These are phyloP conservation scores for Rosa persica DNA, from an alignment of 306 rosid genomes.

Conservation along the genomic window DNA sequence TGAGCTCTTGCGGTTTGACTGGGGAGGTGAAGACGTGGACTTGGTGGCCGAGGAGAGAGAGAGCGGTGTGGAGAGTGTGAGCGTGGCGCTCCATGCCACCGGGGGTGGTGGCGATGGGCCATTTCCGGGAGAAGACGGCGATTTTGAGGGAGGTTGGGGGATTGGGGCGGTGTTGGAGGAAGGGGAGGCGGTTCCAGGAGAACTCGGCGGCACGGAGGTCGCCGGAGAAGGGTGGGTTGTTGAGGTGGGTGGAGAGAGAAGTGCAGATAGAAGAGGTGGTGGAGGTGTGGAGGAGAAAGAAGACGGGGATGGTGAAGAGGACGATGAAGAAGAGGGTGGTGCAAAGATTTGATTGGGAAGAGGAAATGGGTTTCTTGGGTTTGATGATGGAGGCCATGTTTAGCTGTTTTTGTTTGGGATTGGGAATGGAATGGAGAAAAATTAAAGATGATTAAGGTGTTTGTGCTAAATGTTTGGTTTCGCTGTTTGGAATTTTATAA, in stretches of 20 bases:
- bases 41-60: conserved; percentile 75
- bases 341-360: conserved; percentile 53
- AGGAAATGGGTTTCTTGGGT: conserved; percentile 41
- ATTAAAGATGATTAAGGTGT: too few species aligned
- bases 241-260: conserved; percentile 32
- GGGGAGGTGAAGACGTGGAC: conserved; percentile 91
- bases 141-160: conserved; percentile 47
- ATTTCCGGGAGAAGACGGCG: conserved; percentile 89
- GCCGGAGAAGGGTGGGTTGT: conserved; percentile 54
- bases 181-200: conserved; percentile 78
- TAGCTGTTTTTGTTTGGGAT: neutral
- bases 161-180: conserved; percentile 36
- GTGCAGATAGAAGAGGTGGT: conserved; percentile 62
- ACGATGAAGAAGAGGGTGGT: conserved; percentile 67
- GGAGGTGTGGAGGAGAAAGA: conserved; percentile 61
- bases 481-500: conserved; percentile 21
- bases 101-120: conserved; percentile 81
- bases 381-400: conserved; percentile 64
- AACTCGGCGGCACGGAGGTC: conserved; percentile 70
- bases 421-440: conserved; percentile 2
- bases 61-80: conserved; percentile 75
- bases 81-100: conserved; percentile 99
- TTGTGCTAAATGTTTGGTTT: conserved; percentile 4
- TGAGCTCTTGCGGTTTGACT: conserved; percentile 7
- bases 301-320: conserved; percentile 70